Evolutionary conservation across 768 basidiomycete species (phyloP), one percentile per base, ranked within the genome.

Genomic region (Postia placenta): DNA sequence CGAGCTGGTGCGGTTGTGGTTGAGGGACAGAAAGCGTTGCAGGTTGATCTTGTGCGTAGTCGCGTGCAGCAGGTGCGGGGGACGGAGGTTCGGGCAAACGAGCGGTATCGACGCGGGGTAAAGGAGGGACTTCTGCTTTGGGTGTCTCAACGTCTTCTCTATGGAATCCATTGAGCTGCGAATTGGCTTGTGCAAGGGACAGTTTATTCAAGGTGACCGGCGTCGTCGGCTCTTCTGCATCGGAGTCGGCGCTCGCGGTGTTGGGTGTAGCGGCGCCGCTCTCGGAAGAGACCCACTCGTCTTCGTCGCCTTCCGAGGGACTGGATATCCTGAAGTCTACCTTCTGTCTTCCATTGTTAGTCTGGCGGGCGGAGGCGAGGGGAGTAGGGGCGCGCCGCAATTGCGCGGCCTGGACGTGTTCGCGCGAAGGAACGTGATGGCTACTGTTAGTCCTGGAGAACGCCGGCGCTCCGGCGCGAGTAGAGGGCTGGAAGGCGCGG

Each of bases 221-320:
- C 5, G 65, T 62, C 19, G 51, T 57, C 27, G 50, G 41, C 11
- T 56, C 52, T 15, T 59, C 69, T 17, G 71, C 71, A 43, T 75
- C 74, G 0, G 78, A 76, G 33, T 71, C 72, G 43, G 67, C 51
- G 42, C 48, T 52, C 11, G 49, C 40, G 19, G 49, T 67, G 55
- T 74, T 75, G 3, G 86, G 87, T 1, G 86, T 88, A 0, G 69
- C 84, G 0, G 78, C 82, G 5, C 84, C 86, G 58, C 85, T 87
- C 64, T 85, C 85, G 61, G 81, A 86, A 23, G 86, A 88, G 1
- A 85, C 74, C 85, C 85, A 88, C 49, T 80, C 87, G 48, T 55
- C 60, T 20, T 80, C 80, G 11, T 71, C 74, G 33, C 71, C 74
- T 22, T 65, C 73, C 35, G 66, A 69, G 25, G 75, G 68, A 44